Conservation (phyloP, 2,329 filamentous ascomycete species). For the Diaporthe australafricana region DNA sequence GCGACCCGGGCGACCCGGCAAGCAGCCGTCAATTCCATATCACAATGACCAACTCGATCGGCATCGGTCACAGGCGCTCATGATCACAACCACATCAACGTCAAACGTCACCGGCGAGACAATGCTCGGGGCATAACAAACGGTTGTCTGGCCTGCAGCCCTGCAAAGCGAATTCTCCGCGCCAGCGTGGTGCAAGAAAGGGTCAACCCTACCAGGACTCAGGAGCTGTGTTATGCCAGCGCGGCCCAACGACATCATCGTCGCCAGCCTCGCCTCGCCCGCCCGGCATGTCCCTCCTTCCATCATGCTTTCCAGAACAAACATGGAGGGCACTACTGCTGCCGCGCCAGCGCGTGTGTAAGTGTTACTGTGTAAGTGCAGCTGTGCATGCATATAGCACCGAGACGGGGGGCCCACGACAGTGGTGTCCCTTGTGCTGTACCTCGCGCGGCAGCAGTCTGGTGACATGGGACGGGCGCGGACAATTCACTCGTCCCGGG, state of each 20-base stretch:
- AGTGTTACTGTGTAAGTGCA: no score
- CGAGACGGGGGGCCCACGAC: neutral
- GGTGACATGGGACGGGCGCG: constrained; percentile 22
- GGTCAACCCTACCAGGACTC: constrained; percentile 5
- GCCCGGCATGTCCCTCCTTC: constrained; percentile 23
- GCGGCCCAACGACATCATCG: constrained; percentile 18
- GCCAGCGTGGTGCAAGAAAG: constrained; percentile 2
- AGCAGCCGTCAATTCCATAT: neutral
- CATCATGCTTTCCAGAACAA: constrained; percentile 23
- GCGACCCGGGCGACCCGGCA: constrained; percentile 6
- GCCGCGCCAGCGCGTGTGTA: neutral
- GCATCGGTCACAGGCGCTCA: constrained; percentile 6
- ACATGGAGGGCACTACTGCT: neutral
- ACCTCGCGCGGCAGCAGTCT: neutral
- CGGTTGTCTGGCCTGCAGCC: constrained; percentile 1
- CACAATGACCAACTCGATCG: constrained; percentile 5
- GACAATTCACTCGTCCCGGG: constrained; percentile 25
- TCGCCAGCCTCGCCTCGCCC: constrained; percentile 21
- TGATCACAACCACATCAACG: neutral
- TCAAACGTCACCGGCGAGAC: constrained; percentile 22
- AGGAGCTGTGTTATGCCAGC: constrained; percentile 2
- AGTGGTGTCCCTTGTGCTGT: constrained; percentile 12
- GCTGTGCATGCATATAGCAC: neutral
- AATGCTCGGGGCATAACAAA: constrained; percentile 19
- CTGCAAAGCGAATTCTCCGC: constrained; percentile 15